Base-by-base conservation (phyloP, 2,329 filamentous ascomycete genomes). In the Paracorniculantispora psalliotae region DNA sequence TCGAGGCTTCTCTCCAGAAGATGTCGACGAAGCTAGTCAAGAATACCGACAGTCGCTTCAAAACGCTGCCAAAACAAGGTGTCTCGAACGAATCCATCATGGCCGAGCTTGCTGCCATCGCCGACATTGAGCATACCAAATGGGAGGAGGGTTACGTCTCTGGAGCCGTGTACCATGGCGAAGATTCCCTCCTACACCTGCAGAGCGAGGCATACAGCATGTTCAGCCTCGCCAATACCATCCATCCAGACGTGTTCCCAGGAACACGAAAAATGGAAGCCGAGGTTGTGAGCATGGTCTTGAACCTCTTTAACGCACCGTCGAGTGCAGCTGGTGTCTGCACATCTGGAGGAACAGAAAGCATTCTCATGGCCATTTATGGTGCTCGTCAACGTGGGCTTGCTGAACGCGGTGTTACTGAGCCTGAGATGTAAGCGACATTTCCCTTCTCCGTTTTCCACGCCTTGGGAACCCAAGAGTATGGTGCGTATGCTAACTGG, bases 181-280 rank as follows among this genome's bases (percentile, higher is more conserved):
- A 94, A 55, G 83, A 90, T 41, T 87, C 89, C 47, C 77, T 99
- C 65, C 76, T 94, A 61, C 84, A 88, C 68, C 79, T 99, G 41
- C 94, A 99, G 77, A 90, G 90, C 6, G 91, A 97, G 71, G 93
- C 94, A 0, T 97, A 93, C 79, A 89, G 90, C 64, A 89, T 90
- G 73, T 99, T 99, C 72, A 93, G 92, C 53, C 94, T 99, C 30
- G 84, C 92, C 41, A 99, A 99, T 73, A 94, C 94, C 3, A 94
- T 99, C 66, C 94, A 99, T 73, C 94, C 94, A 7, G 94, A 99
- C 75, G 93, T 99, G 44, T 99, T 99, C 76, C 94, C 94, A 15
- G 94, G 93, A 28, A 92, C 99, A 55, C 82, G 94, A 68, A 99
- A 99, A 83, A 99, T 99, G 94, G 94, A 99, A 79, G 93, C 94